Percentiles rank a stretch among this genome's conserved stretches.
These are phyloP conservation scores for Parmelia sp. DNA, from an alignment of 495 filamentous ascomycete species.

Conservation along the genomic window DNA sequence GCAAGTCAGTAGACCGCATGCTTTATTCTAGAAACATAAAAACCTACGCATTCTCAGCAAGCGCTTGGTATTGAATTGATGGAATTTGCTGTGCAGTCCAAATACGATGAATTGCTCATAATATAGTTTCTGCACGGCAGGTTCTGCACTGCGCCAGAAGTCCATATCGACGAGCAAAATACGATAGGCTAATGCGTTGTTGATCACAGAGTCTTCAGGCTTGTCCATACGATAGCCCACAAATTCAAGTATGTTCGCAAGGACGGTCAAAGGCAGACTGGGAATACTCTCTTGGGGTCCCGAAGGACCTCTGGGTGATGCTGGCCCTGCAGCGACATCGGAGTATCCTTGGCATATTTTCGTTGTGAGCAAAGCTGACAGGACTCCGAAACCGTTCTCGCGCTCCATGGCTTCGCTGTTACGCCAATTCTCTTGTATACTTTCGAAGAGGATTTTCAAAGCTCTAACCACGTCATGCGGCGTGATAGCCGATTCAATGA, in stretches of 20 bases:
- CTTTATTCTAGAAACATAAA: not conserved
- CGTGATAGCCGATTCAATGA: slow-evolving; percentile 70
- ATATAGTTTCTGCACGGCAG: slow-evolving; percentile 72
- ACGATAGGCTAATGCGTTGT: slow-evolving; percentile 90
- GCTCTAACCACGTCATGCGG: slow-evolving; percentile 63
- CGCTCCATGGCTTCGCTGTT: slow-evolving; percentile 98
- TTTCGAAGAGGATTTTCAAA: slow-evolving; percentile 75
- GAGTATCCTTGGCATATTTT: slow-evolving; percentile 51
- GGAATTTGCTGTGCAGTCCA: slow-evolving; percentile 76
- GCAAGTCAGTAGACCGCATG: slow-evolving; percentile 19
- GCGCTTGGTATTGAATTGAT: slow-evolving; percentile 82
- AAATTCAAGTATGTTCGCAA: slow-evolving; percentile 73
- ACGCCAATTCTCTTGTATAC: slow-evolving; percentile 83
- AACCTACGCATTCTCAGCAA: slow-evolving; percentile 83
- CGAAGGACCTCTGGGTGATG: slow-evolving; percentile 19
- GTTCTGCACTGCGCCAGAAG: slow-evolving; percentile 73
- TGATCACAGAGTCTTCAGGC: slow-evolving; percentile 81
- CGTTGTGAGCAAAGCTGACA: slow-evolving; percentile 67
- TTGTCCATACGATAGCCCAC: slow-evolving; percentile 74
- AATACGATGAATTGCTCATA: slow-evolving; percentile 87
- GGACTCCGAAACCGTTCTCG: slow-evolving; percentile 88
- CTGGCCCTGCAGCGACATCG: not conserved
- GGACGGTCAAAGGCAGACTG: slow-evolving; percentile 59
- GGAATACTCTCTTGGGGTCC: slow-evolving; percentile 30
- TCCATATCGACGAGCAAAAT: slow-evolving; percentile 88